Evolutionary conservation across 2,329 filamentous ascomycete species (phyloP).

Genomic region (Penicillium sp.): DNA sequence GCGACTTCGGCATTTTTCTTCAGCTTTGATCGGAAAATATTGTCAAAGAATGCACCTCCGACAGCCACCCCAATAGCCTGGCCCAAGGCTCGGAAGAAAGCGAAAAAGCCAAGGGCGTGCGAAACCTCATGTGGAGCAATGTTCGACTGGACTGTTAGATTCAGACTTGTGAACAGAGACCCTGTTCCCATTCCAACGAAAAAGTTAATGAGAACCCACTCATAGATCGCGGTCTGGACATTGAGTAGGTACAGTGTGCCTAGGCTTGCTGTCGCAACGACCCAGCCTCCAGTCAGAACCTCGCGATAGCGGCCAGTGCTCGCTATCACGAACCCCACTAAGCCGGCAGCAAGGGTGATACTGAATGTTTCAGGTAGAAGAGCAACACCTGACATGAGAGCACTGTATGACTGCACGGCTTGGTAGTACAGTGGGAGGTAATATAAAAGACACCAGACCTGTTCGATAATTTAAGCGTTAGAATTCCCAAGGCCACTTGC

Average conservation of each 20-base stretch:
- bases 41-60: constrained; percentile 10
- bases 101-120: constrained; percentile 10
- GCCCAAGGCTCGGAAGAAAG: constrained; percentile 12
- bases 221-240: constrained; percentile 48
- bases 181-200: constrained; percentile 17
- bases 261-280: constrained; percentile 56
- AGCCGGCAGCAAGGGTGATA: constrained; percentile 60
- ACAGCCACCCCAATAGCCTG: constrained; percentile 15
- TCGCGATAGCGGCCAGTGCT: constrained; percentile 60
- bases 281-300: constrained; percentile 63
- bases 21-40: not conserved
- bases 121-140: constrained; percentile 3
- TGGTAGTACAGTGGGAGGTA: constrained; percentile 50
- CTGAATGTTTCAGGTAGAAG: constrained; percentile 62
- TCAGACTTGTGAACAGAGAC: constrained; percentile 6
- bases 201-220: constrained; percentile 62
- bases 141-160: constrained; percentile 13
- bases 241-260: constrained; percentile 44
- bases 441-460: constrained; percentile 35
- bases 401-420: constrained; percentile 52
- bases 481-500: not conserved
- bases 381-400: constrained; percentile 57
- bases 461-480: not conserved
- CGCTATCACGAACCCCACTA: constrained; percentile 50
- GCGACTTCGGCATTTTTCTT: not conserved